Percentiles rank a stretch among this genome's conserved stretches.
Conservation (phyloP, 148 eudicot genomes). For the Rhododendron mucronatum region DNA sequence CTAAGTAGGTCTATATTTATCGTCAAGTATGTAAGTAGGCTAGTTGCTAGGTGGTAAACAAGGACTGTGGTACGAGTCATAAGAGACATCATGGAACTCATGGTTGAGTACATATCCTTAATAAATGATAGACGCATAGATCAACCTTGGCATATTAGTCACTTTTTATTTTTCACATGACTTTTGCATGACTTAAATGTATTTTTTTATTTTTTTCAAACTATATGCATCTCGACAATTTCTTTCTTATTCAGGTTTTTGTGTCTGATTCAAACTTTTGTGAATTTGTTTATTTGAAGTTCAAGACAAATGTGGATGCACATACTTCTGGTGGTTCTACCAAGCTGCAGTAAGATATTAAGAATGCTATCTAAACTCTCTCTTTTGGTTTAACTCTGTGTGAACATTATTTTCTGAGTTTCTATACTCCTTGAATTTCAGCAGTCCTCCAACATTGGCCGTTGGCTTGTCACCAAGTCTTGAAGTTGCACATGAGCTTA, state of each 20-base stretch:
- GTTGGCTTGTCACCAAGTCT: too few species aligned
- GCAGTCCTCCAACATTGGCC: conserved; percentile 38
- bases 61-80: background rate
- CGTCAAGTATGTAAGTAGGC: background rate
- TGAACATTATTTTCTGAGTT: background rate
- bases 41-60: background rate
- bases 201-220: background rate
- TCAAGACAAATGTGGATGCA: conserved; percentile 24
- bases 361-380: conserved; percentile 1
- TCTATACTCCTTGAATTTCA: conserved; percentile 22
- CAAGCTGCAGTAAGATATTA: conserved; percentile 28
- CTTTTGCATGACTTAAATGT: background rate
- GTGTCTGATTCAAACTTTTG: conserved; percentile 35
- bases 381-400: background rate
- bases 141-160: background rate
- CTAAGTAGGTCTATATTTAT: background rate
- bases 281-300: conserved; percentile 44
- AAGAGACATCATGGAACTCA: background rate
- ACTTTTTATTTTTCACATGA: background rate
- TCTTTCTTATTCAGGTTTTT: conserved; percentile 33
- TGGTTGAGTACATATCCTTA: background rate
- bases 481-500: too few species aligned
- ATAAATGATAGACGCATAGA: background rate
- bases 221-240: background rate
- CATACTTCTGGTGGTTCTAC: conserved; percentile 27